These are phyloP conservation scores for Ampelocalamus luodianensis DNA, from an alignment of 176 grass and related monocot species.

Conservation along the genomic window DNA sequence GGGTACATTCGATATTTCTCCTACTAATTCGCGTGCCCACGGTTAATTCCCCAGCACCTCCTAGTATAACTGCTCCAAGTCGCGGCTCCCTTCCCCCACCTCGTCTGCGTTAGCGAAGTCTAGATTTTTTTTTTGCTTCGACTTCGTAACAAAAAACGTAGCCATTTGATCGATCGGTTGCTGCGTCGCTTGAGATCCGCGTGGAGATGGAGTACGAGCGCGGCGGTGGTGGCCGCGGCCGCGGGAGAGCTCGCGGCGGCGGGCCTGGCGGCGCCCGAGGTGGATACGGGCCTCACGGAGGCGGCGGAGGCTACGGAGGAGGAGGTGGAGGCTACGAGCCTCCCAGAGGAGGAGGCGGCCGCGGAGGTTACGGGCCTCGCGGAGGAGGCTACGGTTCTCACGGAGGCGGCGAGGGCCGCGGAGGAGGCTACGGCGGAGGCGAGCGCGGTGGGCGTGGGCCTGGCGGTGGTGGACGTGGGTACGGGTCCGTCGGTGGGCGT, in stretches of 20 bases:
- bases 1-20: background rate
- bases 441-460: background rate
- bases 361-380: background rate
- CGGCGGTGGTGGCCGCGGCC: conserved; percentile 11
- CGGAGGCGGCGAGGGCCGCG: conserved; percentile 15
- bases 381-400: conserved; percentile 16
- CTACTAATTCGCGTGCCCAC: background rate
- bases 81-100: too few relatives aligned
- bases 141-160: background rate
- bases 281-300: background rate
- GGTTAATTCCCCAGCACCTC: background rate
- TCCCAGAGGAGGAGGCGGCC: background rate
- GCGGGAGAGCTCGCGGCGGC: background rate
- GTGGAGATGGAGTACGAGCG: conserved; percentile 36
- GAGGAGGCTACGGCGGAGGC: conserved; percentile 11
- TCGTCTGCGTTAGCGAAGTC: background rate
- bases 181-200: background rate
- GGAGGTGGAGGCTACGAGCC: background rate
- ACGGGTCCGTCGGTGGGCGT: conserved; percentile 25
- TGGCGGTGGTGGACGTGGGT: background rate
- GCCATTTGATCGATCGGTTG: background rate
- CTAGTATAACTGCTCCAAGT: conserved; percentile 6
- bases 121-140: too few relatives aligned
- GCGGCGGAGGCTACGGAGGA: background rate
- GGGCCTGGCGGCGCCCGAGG: conserved; percentile 4